Conservation (phyloP, 139 green algal species). For the Coelastrella sp. region DNA sequence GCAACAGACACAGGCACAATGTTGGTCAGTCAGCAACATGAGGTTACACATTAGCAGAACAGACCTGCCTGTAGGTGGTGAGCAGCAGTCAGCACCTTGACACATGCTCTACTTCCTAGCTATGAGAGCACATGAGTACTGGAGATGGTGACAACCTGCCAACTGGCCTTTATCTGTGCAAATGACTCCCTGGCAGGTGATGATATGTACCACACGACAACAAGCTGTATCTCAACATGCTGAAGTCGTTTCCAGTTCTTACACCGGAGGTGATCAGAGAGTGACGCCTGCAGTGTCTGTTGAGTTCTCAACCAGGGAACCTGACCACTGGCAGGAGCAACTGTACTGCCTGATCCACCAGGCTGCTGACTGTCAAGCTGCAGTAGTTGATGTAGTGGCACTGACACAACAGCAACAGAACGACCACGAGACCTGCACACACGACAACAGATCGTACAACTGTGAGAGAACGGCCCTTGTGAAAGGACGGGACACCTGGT, state of each 20-base stretch:
- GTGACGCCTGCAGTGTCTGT: slow-evolving; percentile 20
- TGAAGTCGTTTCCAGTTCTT: no score
- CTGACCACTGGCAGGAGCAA: no score
- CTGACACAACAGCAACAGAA: slow-evolving; percentile 4
- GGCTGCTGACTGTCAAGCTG: neutral
- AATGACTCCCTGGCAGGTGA: no score
- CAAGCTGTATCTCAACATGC: no score
- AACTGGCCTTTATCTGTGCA: no score
- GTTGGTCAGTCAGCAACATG: neutral
- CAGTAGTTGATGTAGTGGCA: slow-evolving; percentile 36
- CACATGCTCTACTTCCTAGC: no score
- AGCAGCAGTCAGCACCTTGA: neutral
- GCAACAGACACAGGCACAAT: neutral
- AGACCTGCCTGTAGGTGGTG: neutral
- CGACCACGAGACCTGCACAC: slow-evolving; percentile 35
- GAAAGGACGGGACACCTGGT: no score
- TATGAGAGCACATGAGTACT: no score
- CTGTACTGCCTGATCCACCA: neutral
- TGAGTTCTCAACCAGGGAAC: neutral
- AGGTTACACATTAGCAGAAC: neutral
- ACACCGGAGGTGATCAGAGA: slow-evolving; percentile 36
- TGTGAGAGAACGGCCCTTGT: no score
- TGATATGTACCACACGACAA: no score
- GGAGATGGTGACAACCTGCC: no score
- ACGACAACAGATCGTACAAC: no score